Evolutionary conservation across 352 stramenopile genomes (phyloP).

Genomic region (Thraustochytrium sp.): DNA sequence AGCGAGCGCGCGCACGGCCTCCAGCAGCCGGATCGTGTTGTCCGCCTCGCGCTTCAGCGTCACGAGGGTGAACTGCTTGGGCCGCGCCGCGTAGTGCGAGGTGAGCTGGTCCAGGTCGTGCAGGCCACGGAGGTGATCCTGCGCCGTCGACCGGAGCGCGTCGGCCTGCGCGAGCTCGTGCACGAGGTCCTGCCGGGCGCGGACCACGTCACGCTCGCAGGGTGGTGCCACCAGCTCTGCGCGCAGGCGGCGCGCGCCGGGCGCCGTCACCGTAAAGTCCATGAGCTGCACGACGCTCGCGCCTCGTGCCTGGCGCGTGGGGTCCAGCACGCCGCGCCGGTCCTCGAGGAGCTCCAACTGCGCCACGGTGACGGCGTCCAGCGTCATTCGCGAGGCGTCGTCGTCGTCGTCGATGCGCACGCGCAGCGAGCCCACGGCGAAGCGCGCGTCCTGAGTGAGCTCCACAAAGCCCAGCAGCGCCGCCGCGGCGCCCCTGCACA

Average conservation of each 20-base stretch:
- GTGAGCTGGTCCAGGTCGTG: constrained; percentile 44
- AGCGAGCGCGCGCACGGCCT: not conserved
- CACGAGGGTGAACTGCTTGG: constrained; percentile 37
- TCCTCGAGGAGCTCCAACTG: constrained; percentile 16
- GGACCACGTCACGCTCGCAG: not conserved
- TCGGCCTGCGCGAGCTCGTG: constrained; percentile 10
- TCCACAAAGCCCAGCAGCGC: constrained; percentile 29
- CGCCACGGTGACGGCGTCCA: constrained; percentile 23
- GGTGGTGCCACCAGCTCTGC: constrained; percentile 8
- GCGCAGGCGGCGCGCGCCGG: not conserved
- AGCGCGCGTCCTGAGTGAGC: not conserved
- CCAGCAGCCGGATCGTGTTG: constrained; percentile 43
- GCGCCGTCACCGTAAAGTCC: constrained; percentile 32
- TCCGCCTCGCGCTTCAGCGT: constrained; percentile 41
- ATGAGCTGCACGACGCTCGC: not conserved
- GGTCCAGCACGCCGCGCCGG: not conserved
- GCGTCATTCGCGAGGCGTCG: not conserved
- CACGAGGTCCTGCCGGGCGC: constrained; percentile 7
- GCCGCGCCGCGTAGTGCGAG: constrained; percentile 8
- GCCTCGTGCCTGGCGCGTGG: not conserved
- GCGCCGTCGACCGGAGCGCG: not conserved
- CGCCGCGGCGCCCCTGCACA: constrained; percentile 1
- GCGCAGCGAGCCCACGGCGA: not conserved
- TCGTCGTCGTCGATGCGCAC: constrained; percentile 22
- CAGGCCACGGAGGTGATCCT: not conserved